Evolutionary conservation across 805 yeast genomes (phyloP), one percentile per base, ranked within the genome.

Genomic region (Schwanniomyces vanrijiae): DNA sequence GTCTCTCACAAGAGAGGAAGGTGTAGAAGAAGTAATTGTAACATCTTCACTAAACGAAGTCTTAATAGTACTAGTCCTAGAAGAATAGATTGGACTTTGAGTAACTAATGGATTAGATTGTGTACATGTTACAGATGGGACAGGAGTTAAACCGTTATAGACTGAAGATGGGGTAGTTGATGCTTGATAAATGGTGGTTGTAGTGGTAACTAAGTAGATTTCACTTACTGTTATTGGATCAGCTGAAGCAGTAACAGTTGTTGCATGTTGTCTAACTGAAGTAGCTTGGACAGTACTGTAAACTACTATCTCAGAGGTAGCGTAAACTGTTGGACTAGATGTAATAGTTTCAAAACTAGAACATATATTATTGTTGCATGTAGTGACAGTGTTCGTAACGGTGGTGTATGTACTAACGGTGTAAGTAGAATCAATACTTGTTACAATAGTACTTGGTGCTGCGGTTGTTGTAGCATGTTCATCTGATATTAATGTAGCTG

Each of bases 91-190:
- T 7, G 55, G 62, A 28, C 61, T 37, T 13, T 59, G 53, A 5
- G 71, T 58, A 34, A 58, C 47, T 51, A 71, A 57, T 18, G 75
- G 75, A 44, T 69, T 51, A 25, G 45, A 43, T 25, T 47, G 35
- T 3, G 69, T 64, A 6, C 53, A 47, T 9, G 64, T 43, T 26
- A 63, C 43, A 20, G 66, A 44, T 44, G 51, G 58, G 18, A 44
- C 41, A 2, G 58, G 38, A 20, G 64, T 58, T 13, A 55, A 28
- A 14, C 60, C 56, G 4, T 44, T 48, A 43, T 49, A 59, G 1
- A 55, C 49, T 5, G 64, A 55, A 9, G 56, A 42, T 9, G 66
- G 65, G 2, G 59, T 55, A 5, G 54, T 51, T 1, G 70, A 53
- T 8, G 69, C 66, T 18, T 44, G 45, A 48, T 55, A 65, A 20